These are phyloP conservation scores for Wickerhamomyces strasburgensis DNA, from an alignment of 805 yeast genomes.

Conservation along the genomic window DNA sequence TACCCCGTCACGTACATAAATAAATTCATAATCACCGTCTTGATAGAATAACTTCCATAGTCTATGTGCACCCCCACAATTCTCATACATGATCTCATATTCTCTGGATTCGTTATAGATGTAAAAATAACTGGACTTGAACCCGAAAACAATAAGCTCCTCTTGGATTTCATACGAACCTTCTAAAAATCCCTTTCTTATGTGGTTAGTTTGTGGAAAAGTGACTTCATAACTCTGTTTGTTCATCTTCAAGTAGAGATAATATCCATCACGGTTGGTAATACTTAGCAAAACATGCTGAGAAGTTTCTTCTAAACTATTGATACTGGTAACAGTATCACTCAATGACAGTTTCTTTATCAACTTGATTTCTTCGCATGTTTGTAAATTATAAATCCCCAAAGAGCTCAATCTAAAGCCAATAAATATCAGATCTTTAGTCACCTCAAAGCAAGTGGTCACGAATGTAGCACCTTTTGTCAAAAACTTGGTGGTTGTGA, in stretches of 20 bases:
- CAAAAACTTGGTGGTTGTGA: constrained; percentile 19
- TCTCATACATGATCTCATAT: constrained; percentile 59
- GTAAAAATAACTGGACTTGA: constrained; percentile 72
- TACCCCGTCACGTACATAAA: constrained; percentile 54
- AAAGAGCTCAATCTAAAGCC: constrained; percentile 73
- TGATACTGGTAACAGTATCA: constrained; percentile 61
- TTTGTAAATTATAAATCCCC: constrained; percentile 43
- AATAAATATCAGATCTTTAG: constrained; percentile 42
- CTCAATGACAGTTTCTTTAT: constrained; percentile 52
- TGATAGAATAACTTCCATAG: constrained; percentile 56
- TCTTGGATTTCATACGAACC: constrained; percentile 48
- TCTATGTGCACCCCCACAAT: constrained; percentile 91
- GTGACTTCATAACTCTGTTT: constrained; percentile 19
- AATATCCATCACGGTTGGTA: constrained; percentile 66
- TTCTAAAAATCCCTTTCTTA: constrained; percentile 76
- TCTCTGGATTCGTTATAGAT: constrained; percentile 79
- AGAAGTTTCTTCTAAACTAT: constrained; percentile 28
- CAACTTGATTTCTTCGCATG: constrained; percentile 21
- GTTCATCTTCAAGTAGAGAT: constrained; percentile 36
- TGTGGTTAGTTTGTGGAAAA: constrained; percentile 51
- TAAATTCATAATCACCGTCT: constrained; percentile 37
- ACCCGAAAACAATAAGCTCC: constrained; percentile 68
- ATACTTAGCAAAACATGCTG: constrained; percentile 31
- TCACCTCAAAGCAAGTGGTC: constrained; percentile 51
- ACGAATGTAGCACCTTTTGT: constrained; percentile 48